Conservation (phyloP, 108 stramenopile genomes). For the Nitzschia inconspicua region DNA sequence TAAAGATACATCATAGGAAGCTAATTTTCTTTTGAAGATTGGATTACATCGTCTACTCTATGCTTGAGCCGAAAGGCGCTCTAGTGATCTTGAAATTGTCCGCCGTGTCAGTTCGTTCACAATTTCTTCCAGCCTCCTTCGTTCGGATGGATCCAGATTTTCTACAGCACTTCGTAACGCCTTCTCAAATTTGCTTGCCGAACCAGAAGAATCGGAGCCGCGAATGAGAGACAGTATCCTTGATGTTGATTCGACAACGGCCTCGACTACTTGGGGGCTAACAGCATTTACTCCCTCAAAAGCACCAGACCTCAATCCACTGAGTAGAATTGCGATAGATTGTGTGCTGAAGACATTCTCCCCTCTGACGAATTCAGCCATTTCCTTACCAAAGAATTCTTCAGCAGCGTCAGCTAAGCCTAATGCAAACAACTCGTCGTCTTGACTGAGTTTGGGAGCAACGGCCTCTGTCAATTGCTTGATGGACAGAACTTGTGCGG, state of each 20-base stretch:
- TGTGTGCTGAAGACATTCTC: conserved; percentile 57
- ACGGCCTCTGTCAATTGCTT: conserved; percentile 66
- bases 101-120: conserved; percentile 33
- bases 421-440: conserved; percentile 86
- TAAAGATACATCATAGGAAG: too few species aligned
- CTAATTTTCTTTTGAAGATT: too few species aligned
- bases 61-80: too few species aligned
- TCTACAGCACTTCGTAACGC: conserved; percentile 25
- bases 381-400: conserved; percentile 62
- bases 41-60: too few species aligned
- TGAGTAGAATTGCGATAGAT: conserved; percentile 50
- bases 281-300: conserved; percentile 31
- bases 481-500: conserved; percentile 39
- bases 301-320: conserved; percentile 42
- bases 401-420: conserved; percentile 67
- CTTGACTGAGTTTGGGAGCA: conserved; percentile 74
- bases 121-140: conserved; percentile 33
- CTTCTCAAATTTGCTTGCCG: conserved; percentile 1
- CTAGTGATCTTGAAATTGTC: conserved; percentile 22
- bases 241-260: conserved; percentile 18
- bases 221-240: conserved; percentile 12
- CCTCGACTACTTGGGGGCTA: conserved; percentile 24
- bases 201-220: neutral
- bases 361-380: conserved; percentile 65
- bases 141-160: conserved; percentile 28